Conservation (phyloP, 2,329 filamentous ascomycete genomes). For the Epichloe elymi region DNA sequence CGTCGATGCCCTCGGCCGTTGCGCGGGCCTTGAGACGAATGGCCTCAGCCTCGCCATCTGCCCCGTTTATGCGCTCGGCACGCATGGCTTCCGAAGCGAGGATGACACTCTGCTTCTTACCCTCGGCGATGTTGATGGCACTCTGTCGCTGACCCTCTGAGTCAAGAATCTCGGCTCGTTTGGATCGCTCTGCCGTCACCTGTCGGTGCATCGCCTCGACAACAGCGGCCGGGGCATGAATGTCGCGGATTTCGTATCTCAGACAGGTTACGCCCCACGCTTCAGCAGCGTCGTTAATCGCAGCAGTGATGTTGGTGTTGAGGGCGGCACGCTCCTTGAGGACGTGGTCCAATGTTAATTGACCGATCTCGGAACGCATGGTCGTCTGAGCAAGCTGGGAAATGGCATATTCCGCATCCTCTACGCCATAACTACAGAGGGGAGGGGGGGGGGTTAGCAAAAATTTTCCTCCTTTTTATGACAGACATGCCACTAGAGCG, state of each 20-base stretch:
- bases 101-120: constrained; percentile 92
- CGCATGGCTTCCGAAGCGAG: constrained; percentile 84
- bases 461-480: too few species aligned
- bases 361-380: constrained; percentile 97
- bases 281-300: constrained; percentile 94
- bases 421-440: constrained; percentile 70
- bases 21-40: constrained; percentile 77
- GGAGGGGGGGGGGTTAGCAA: neutral
- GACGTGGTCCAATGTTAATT: constrained; percentile 91
- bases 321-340: constrained; percentile 92
- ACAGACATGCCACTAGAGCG: neutral
- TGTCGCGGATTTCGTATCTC: constrained; percentile 95
- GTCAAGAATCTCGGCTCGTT: constrained; percentile 94
- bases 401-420: constrained; percentile 97
- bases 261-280: constrained; percentile 95
- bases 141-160: constrained; percentile 94
- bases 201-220: constrained; percentile 98
- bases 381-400: constrained; percentile 96
- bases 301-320: constrained; percentile 96
- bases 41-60: constrained; percentile 84
- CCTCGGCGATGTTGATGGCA: constrained; percentile 98
- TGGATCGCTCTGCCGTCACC: constrained; percentile 92
- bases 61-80: constrained; percentile 85
- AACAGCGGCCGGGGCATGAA: constrained; percentile 85
- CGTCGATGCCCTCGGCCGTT: constrained; percentile 78